Base-by-base conservation (phyloP, 1,284 basidiomycete species). In the Cryptococcus wingfieldii region DNA sequence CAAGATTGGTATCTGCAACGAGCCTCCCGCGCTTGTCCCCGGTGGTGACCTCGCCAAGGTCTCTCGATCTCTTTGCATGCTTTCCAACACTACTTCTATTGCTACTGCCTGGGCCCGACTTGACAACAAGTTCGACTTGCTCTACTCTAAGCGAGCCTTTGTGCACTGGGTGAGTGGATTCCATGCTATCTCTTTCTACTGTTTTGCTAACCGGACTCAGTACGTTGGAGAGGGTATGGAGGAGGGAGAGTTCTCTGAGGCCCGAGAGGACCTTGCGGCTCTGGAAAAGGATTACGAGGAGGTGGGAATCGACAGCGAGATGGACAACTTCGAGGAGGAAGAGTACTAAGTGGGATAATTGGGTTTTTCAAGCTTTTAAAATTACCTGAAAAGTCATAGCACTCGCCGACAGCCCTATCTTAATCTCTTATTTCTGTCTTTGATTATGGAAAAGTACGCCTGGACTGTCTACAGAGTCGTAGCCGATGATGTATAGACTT, bases 161-260 rank as follows among this genome's bases (percentile, higher is more conserved):
- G 90, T 89, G 47, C 87, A 93, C 80, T 89, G 90, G 75, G 71
- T 73, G 50, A 59, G 69, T 67, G 5, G 27, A n/a, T 18, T 34
- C 38, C 13, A 23, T 13, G 31, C n/a, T 23, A 23, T 18, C 23
- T 45, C 27, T 45, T 23, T 28, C 25, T 4, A 25, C 13, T 25
- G 16, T 2, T 23, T 23, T 49, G 55, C 54, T 59, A 31, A 55
- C 59, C 57, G 18, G 54, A 65, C 64, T 4, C 52, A 73, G 90
- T 95, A 94, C 69, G 90, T 92, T 62, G 93, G 93, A 67, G 93
- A 96, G 79, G 94, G 94, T 80, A 98, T 97, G 94, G 94, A 97
- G 78, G 94, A 97, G 81, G 93, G 94, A 75, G 94, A 98, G 80
- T 95, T 97, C 80, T 92, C 90, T 47, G 94, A 97, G 80, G 94